A percentile compares a stretch with the other conserved stretches of the same genome.
These are phyloP conservation scores for Halophytophthora batemanensis DNA, from an alignment of 352 stramenopile species.

Conservation along the genomic window DNA sequence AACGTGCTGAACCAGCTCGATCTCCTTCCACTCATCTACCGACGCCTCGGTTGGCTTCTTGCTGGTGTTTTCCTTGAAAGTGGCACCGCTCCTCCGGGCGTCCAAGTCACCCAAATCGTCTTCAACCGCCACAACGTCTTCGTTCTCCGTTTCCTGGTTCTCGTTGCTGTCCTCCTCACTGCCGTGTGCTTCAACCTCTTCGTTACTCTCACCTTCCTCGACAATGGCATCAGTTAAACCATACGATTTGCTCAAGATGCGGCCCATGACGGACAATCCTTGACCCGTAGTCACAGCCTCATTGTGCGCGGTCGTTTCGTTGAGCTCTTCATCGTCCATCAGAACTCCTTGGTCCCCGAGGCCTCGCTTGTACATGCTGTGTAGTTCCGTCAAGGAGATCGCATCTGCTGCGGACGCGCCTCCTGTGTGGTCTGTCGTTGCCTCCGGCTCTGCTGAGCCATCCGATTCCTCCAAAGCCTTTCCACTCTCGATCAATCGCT, in stretches of 20 bases:
- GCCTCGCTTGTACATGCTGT: slow-evolving; percentile 80
- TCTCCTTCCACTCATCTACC: slow-evolving; percentile 53
- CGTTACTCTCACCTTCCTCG: slow-evolving; percentile 35
- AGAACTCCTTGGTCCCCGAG: slow-evolving; percentile 68
- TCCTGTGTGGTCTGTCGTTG: background rate
- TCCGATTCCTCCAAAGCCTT: background rate
- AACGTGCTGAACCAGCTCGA: slow-evolving; percentile 36
- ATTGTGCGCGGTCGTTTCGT: background rate
- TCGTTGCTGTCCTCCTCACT: slow-evolving; percentile 16
- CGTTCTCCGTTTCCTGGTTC: slow-evolving; percentile 1
- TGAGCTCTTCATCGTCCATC: slow-evolving; percentile 35
- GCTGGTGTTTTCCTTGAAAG: background rate
- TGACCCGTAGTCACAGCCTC: background rate
- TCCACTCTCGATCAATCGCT: slow-evolving; percentile 18
- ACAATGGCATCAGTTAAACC: slow-evolving; percentile 36
- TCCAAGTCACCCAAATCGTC: background rate
- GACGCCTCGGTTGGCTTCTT: too few relatives aligned
- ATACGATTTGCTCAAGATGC: slow-evolving; percentile 38
- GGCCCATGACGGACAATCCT: slow-evolving; percentile 37
- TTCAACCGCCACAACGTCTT: slow-evolving; percentile 1
- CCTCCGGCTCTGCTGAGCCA: background rate
- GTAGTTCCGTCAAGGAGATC: slow-evolving; percentile 61
- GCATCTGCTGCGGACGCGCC: slow-evolving; percentile 9
- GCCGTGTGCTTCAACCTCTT: slow-evolving; percentile 13
- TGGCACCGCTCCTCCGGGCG: background rate